phyloP scores from a whole-genome alignment of 164 flowering plant genomes.

The Akebia trifoliata region DNA sequence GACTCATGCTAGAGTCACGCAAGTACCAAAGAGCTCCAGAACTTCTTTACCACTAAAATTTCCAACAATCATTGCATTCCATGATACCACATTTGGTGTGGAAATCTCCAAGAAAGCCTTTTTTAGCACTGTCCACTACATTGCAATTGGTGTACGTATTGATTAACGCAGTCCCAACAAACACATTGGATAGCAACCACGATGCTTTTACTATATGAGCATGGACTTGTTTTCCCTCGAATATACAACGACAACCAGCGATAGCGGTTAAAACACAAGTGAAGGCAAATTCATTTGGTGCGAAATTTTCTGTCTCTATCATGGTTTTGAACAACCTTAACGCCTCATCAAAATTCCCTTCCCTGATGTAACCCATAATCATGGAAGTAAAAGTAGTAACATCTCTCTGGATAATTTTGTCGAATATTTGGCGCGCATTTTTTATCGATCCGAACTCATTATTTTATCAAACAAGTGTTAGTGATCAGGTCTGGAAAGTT shows the following conservation, averaged over 20 bases:
- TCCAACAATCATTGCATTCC: conserved; percentile 30
- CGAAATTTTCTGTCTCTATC: conserved; percentile 7
- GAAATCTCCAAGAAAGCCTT: conserved; percentile 16
- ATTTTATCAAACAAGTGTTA: conserved; percentile 18
- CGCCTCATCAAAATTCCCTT: conserved; percentile 12
- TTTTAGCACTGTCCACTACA: conserved; percentile 11
- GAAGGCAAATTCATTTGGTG: conserved; percentile 17
- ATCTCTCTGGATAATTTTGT: conserved; percentile 15
- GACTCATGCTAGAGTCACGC: conserved; percentile 15
- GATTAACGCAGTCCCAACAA: conserved; percentile 26
- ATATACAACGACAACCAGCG: conserved; percentile 9
- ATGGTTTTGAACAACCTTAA: conserved; percentile 14
- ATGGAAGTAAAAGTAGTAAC: conserved; percentile 20
- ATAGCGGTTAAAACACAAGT: conserved; percentile 19
- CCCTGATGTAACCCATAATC: conserved; percentile 24
- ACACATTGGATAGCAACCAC: conserved; percentile 14
- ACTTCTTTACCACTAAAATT: conserved; percentile 11
- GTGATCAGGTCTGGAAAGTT: conserved; percentile 17
- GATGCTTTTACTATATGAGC: conserved; percentile 16
- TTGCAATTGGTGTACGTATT: conserved; percentile 22
- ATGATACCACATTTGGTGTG: conserved; percentile 18
- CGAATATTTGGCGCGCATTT: conserved; percentile 18
- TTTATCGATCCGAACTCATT: conserved; percentile 11
- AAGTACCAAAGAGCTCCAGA: conserved; percentile 10
- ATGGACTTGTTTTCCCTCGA: conserved; percentile 22